These are phyloP conservation scores for Paraphoma sp. DNA, from an alignment of 2,329 filamentous ascomycete species.

Conservation along the genomic window DNA sequence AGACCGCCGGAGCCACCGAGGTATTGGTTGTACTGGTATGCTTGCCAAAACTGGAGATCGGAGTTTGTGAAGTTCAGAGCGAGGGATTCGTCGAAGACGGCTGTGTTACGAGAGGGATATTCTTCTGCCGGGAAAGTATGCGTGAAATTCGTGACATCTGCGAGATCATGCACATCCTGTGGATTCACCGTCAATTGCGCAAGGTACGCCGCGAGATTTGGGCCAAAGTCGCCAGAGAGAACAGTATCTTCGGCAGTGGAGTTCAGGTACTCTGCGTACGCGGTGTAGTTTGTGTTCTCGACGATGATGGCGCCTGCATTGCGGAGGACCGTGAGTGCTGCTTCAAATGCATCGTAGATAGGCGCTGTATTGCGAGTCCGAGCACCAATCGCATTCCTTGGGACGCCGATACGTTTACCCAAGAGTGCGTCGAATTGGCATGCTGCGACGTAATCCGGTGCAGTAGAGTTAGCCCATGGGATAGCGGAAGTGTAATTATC, in stretches of 20 bases:
- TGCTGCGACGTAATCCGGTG: slow-evolving; percentile 68
- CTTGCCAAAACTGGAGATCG: slow-evolving; percentile 62
- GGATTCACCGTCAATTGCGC: slow-evolving; percentile 64
- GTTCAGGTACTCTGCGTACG: slow-evolving; percentile 53
- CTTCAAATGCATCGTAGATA: slow-evolving; percentile 62
- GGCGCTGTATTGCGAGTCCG: slow-evolving; percentile 39
- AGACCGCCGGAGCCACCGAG: slow-evolving; percentile 67
- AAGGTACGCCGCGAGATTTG: slow-evolving; percentile 65
- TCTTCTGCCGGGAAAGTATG: slow-evolving; percentile 60
- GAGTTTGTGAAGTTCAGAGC: slow-evolving; percentile 63
- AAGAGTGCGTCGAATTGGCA: slow-evolving; percentile 60
- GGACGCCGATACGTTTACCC: slow-evolving; percentile 69
- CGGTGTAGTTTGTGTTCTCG: slow-evolving; percentile 65
- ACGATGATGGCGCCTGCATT: slow-evolving; percentile 66
- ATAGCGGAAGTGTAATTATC: slow-evolving; percentile 67
- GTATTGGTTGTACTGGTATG: slow-evolving; percentile 61
- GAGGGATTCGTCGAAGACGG: slow-evolving; percentile 62
- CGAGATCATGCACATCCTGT: slow-evolving; percentile 59
- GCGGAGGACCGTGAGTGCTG: slow-evolving; percentile 59
- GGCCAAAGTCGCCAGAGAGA: slow-evolving; percentile 65
- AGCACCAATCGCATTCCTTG: slow-evolving; percentile 62
- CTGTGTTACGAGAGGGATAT: slow-evolving; percentile 68
- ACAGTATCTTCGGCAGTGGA: slow-evolving; percentile 54
- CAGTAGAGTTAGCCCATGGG: slow-evolving; percentile 52
- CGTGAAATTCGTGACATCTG: slow-evolving; percentile 63